Conservation (phyloP, 768 basidiomycete genomes). For the Leccinum obscurum region DNA sequence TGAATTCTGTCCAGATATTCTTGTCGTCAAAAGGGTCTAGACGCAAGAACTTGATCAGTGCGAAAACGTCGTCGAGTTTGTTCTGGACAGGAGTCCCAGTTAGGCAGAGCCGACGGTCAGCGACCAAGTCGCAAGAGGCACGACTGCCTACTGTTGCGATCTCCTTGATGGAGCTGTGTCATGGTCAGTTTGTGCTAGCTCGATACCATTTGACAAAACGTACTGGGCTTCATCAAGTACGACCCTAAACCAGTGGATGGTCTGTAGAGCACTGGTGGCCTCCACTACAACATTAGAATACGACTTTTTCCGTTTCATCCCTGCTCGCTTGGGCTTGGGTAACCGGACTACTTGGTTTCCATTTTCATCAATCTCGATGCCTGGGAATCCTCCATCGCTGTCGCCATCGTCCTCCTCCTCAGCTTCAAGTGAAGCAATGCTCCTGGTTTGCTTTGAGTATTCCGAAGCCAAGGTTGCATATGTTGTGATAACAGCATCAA, state of each 20-base stretch:
- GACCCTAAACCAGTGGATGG: slow-evolving; percentile 94
- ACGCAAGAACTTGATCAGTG: slow-evolving; percentile 93
- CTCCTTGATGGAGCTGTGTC: slow-evolving; percentile 89
- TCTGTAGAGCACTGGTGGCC: slow-evolving; percentile 81
- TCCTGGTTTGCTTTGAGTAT: slow-evolving; percentile 84
- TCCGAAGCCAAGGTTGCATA: slow-evolving; percentile 95
- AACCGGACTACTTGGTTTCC: slow-evolving; percentile 62
- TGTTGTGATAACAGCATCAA: slow-evolving; percentile 97
- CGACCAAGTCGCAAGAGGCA: slow-evolving; percentile 92
- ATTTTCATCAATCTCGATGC: slow-evolving; percentile 64
- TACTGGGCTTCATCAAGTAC: slow-evolving; percentile 96
- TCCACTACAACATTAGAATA: slow-evolving; percentile 43
- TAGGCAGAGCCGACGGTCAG: slow-evolving; percentile 89
- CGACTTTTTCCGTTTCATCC: slow-evolving; percentile 65
- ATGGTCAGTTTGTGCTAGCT: slow-evolving; percentile 1
- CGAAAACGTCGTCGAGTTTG: slow-evolving; percentile 97
- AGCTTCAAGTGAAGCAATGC: slow-evolving; percentile 54
- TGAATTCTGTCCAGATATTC: slow-evolving; percentile 87
- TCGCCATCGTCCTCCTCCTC: slow-evolving; percentile 69
- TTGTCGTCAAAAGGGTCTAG: slow-evolving; percentile 93
- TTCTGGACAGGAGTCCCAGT: slow-evolving; percentile 99
- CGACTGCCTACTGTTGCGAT: slow-evolving; percentile 90
- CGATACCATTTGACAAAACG: slow-evolving; percentile 36
- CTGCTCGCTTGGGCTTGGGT: slow-evolving; percentile 66
- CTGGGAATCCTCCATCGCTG: slow-evolving; percentile 62